A percentile compares a stretch with the other conserved stretches of the same genome.
Evolutionary conservation across 148 eudicot species (phyloP).

Genomic region (Camellia sinensis): DNA sequence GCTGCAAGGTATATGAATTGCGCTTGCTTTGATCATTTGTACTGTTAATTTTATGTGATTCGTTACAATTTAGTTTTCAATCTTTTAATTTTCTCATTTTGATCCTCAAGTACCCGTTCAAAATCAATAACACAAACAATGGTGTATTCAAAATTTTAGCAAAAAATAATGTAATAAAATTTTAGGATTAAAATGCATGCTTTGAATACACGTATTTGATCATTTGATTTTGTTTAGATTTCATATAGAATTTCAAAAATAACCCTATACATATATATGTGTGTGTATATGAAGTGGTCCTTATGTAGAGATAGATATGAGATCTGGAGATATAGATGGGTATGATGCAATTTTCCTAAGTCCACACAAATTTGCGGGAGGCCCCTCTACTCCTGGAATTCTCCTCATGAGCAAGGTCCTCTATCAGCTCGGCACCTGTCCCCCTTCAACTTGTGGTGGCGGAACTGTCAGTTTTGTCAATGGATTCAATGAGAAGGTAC

Average conservation of each 20-base stretch:
- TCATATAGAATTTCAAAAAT: background rate
- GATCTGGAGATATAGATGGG: conserved; percentile 45
- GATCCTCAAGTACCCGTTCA: no score
- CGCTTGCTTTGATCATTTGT: no score
- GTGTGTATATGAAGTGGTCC: conserved; percentile 29
- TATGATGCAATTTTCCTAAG: conserved; percentile 48
- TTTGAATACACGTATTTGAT: no score
- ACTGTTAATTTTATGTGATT: no score
- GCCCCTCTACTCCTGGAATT: conserved; percentile 48
- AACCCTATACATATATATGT: background rate
- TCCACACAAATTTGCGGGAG: conserved; percentile 51
- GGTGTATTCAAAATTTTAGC: no score
- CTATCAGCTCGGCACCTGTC: conserved; percentile 31
- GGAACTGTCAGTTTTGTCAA: conserved; percentile 48
- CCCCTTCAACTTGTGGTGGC: conserved; percentile 49
- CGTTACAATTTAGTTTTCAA: no score
- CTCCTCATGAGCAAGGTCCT: conserved; percentile 42
- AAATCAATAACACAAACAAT: no score
- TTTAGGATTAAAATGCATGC: no score
- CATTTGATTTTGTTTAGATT: no score
- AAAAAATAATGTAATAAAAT: no score
- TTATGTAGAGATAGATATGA: conserved; percentile 46
- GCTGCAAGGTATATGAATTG: conserved; percentile 37
- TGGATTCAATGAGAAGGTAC: conserved; percentile 39
- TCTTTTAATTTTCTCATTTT: no score